A percentile compares a stretch with the other conserved stretches of the same genome.
Evolutionary conservation across 2,329 filamentous ascomycete genomes (phyloP).

Genomic region (Pleurostoma richardsiae): DNA sequence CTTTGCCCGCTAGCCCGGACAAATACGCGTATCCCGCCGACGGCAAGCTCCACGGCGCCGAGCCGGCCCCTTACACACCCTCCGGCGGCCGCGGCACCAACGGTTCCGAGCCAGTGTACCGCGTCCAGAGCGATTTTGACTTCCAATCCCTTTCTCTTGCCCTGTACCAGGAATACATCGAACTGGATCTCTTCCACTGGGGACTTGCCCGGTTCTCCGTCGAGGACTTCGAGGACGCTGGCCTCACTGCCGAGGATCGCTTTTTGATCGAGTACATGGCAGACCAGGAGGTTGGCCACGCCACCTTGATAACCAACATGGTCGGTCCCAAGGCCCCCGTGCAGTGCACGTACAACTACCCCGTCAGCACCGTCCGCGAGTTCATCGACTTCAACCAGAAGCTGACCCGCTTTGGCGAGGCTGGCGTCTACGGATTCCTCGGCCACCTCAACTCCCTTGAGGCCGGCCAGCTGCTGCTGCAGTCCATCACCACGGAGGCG

Average conservation of each 20-base stretch:
- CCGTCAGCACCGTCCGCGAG: conserved; percentile 67
- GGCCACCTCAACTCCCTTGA: conserved; percentile 72
- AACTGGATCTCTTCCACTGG: conserved; percentile 77
- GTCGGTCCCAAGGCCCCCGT: conserved; percentile 64
- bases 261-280: conserved; percentile 72
- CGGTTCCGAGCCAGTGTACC: conserved; percentile 70
- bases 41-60: conserved; percentile 59
- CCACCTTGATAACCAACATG: conserved; percentile 72
- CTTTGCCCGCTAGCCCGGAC: conserved; percentile 51
- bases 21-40: conserved; percentile 68
- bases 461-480: conserved; percentile 66
- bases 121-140: conserved; percentile 76
- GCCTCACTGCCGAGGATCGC: conserved; percentile 64
- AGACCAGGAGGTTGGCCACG: conserved; percentile 72
- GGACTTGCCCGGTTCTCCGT: conserved; percentile 65
- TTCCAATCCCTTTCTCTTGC: conserved; percentile 71
- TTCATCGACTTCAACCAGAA: conserved; percentile 83
- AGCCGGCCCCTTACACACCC: conserved; percentile 69
- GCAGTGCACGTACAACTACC: conserved; percentile 80
- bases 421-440: conserved; percentile 76
- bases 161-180: conserved; percentile 80
- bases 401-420: conserved; percentile 75
- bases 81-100: conserved; percentile 73
- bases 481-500: conserved; percentile 73
- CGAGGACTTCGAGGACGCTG: conserved; percentile 63